Percentiles rank a stretch among this genome's conserved stretches.
Conservation (phyloP, 495 filamentous ascomycete genomes). For the Antarctomyces pellizariae region DNA sequence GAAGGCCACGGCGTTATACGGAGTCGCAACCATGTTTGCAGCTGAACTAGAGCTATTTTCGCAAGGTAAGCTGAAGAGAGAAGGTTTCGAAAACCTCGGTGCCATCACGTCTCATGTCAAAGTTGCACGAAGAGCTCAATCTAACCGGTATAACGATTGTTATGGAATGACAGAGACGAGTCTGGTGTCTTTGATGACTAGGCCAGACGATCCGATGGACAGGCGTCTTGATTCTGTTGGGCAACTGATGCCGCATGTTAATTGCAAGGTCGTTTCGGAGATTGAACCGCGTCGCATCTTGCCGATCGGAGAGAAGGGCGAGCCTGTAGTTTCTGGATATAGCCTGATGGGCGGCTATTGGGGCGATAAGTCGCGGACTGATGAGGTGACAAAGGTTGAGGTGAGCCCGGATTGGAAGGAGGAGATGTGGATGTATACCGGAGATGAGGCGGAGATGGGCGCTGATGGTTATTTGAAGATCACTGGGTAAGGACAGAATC, state of each 20-base stretch:
- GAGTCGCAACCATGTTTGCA: slow-evolving; percentile 91
- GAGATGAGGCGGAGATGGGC: slow-evolving; percentile 86
- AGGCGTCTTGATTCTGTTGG: slow-evolving; percentile 63
- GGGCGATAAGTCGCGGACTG: slow-evolving; percentile 42
- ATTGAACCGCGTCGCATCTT: slow-evolving; percentile 29
- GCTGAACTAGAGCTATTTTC: slow-evolving; percentile 59
- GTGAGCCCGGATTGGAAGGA: slow-evolving; percentile 20
- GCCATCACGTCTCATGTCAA: slow-evolving; percentile 64
- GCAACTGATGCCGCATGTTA: slow-evolving; percentile 46
- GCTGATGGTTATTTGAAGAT: slow-evolving; percentile 39
- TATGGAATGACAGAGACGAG: slow-evolving; percentile 98
- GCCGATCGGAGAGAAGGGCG: slow-evolving; percentile 42
- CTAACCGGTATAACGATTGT: slow-evolving; percentile 78
- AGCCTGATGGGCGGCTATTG: slow-evolving; percentile 82
- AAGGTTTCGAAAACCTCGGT: too few species aligned
- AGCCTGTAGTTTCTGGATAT: slow-evolving; percentile 70
- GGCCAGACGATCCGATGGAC: slow-evolving; percentile 55
- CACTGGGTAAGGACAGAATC: too few species aligned
- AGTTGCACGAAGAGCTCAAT: slow-evolving; percentile 51
- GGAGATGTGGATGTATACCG: slow-evolving; percentile 34
- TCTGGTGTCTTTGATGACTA: slow-evolving; percentile 77
- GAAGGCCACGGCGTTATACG: slow-evolving; percentile 65
- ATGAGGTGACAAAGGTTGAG: too few species aligned
- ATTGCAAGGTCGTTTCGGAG: slow-evolving; percentile 59
- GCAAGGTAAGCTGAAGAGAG: too few species aligned